A percentile compares a stretch with the other conserved stretches of the same genome.
These are phyloP conservation scores for Termitomyces sp. DNA, from an alignment of 768 basidiomycete genomes.

Conservation along the genomic window DNA sequence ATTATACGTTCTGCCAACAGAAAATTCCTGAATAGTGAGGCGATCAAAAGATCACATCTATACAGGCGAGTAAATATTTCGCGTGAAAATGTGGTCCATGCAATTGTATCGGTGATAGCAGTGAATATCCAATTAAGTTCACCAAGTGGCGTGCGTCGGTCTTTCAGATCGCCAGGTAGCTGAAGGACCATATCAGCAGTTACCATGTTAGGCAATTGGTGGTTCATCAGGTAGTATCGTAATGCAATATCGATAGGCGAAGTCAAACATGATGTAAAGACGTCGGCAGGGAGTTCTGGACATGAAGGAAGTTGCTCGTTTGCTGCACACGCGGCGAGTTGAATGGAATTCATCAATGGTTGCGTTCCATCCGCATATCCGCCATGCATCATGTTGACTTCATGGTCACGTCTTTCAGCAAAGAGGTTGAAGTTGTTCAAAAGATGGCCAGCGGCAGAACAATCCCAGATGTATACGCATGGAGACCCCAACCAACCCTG, in stretches of 20 bases:
- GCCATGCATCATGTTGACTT: slow-evolving; percentile 51
- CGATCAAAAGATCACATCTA: slow-evolving; percentile 91
- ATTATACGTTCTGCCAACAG: slow-evolving; percentile 95
- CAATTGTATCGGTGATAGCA: slow-evolving; percentile 97
- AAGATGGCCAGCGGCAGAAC: slow-evolving; percentile 94
- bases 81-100: slow-evolving; percentile 95
- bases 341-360: slow-evolving; percentile 83
- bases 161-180: slow-evolving; percentile 94
- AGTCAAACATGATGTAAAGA: slow-evolving; percentile 96
- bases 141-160: slow-evolving; percentile 91
- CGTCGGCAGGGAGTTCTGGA: slow-evolving; percentile 94
- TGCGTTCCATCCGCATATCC: slow-evolving; percentile 57
- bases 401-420: slow-evolving; percentile 70
- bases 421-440: slow-evolving; percentile 83
- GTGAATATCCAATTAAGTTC: slow-evolving; percentile 99
- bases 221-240: slow-evolving; percentile 89
- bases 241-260: slow-evolving; percentile 98
- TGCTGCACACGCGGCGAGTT: slow-evolving; percentile 90
- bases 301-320: slow-evolving; percentile 91
- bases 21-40: slow-evolving; percentile 96
- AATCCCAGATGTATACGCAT: slow-evolving; percentile 98
- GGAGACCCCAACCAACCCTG: slow-evolving; percentile 94
- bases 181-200: slow-evolving; percentile 90
- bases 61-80: slow-evolving; percentile 93
- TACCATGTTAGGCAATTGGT: slow-evolving; percentile 75